Conservation (phyloP, 495 filamentous ascomycete genomes). For the Hypomontagnella monticulosa region DNA sequence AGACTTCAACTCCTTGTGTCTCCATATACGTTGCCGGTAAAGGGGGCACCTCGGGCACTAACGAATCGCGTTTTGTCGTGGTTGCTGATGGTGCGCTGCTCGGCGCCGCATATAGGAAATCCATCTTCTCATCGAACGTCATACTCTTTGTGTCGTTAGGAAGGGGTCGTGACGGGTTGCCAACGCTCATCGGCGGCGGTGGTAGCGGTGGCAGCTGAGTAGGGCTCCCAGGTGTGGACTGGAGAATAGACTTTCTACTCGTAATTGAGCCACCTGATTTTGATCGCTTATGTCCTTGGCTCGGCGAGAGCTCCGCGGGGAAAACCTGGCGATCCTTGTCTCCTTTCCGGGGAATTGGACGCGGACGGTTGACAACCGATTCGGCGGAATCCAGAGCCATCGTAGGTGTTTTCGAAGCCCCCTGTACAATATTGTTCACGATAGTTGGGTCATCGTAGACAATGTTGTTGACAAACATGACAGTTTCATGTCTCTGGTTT, state of each 20-base stretch:
- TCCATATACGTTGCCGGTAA: slow-evolving; percentile 48
- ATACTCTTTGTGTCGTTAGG: slow-evolving; percentile 63
- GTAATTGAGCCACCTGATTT: slow-evolving; percentile 56
- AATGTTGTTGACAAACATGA: slow-evolving; percentile 64
- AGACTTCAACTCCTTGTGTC: slow-evolving; percentile 1
- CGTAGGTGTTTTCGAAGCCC: slow-evolving; percentile 43
- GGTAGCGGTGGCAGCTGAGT: slow-evolving; percentile 58
- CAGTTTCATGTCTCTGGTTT: slow-evolving; percentile 53
- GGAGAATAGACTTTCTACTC: slow-evolving; percentile 55
- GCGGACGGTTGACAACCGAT: slow-evolving; percentile 61
- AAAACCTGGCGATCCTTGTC: slow-evolving; percentile 52
- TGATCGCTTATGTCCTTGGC: slow-evolving; percentile 51
- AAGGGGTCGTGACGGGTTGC: slow-evolving; percentile 42
- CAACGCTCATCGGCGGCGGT: slow-evolving; percentile 53
- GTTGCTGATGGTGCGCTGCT: slow-evolving; percentile 44
- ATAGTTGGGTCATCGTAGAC: slow-evolving; percentile 58
- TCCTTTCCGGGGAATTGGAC: slow-evolving; percentile 60
- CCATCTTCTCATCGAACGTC: slow-evolving; percentile 64
- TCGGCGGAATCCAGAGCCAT: slow-evolving; percentile 38
- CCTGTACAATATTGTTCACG: slow-evolving; percentile 58
- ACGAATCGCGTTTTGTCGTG: slow-evolving; percentile 48
- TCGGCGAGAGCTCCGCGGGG: slow-evolving; percentile 51
- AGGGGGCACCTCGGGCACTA: slow-evolving; percentile 55
- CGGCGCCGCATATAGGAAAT: slow-evolving; percentile 56
- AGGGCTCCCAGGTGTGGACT: slow-evolving; percentile 57